Percentiles rank a stretch among this genome's conserved stretches.
These are phyloP conservation scores for Picocystis sp. DNA, from an alignment of 163 green algal genomes.

Conservation along the genomic window DNA sequence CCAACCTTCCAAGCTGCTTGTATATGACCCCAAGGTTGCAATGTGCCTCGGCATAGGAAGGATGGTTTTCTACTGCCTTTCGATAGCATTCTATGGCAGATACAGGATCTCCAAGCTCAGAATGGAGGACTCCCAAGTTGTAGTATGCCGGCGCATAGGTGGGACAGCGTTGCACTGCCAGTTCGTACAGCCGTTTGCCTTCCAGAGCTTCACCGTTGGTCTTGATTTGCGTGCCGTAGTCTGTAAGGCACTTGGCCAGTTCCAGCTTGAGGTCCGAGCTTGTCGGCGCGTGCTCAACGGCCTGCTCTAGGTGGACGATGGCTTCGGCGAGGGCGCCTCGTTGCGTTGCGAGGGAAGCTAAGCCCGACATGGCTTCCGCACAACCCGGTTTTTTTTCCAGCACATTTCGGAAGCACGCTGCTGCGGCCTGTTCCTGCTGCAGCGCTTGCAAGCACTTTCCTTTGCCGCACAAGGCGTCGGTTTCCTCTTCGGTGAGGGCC, in stretches of 20 bases:
- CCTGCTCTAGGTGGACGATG: slow-evolving; percentile 12
- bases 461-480: slow-evolving; percentile 10
- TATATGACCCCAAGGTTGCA: slow-evolving; percentile 87
- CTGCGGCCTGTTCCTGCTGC: background rate
- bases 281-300: slow-evolving; percentile 4
- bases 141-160: slow-evolving; percentile 54
- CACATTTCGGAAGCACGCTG: slow-evolving; percentile 7
- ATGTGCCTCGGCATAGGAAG: slow-evolving; percentile 44
- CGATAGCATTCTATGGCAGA: slow-evolving; percentile 42
- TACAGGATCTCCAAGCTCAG: slow-evolving; percentile 21
- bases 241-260: background rate
- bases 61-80: slow-evolving; percentile 30
- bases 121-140: slow-evolving; percentile 65
- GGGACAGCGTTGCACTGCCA: slow-evolving; percentile 2
- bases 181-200: background rate
- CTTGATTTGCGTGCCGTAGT: background rate
- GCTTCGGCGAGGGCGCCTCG: slow-evolving; percentile 16
- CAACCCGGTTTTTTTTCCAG: slow-evolving; percentile 7
- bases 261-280: background rate
- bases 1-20: slow-evolving; percentile 43
- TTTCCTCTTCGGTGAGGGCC: slow-evolving; percentile 5
- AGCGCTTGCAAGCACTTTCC: slow-evolving; percentile 13
- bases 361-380: slow-evolving; percentile 2
- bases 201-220: slow-evolving; percentile 13
- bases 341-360: background rate